These are phyloP conservation scores for Tarenaya hassleriana DNA, from an alignment of 345 rosid species.

Conservation along the genomic window DNA sequence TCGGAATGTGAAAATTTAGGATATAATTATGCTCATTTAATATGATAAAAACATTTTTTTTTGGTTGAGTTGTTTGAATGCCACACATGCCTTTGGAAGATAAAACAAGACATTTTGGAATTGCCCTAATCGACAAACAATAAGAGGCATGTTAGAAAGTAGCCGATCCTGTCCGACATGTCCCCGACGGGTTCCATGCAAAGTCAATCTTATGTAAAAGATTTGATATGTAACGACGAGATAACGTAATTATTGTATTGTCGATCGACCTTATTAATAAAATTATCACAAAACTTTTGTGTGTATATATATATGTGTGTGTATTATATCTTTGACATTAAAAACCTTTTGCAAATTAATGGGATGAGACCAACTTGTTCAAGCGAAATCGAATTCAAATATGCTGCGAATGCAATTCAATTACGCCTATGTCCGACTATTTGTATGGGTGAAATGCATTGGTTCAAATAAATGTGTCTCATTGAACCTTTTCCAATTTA, in stretches of 20 bases:
- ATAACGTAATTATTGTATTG: not conserved
- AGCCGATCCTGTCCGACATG: constrained; percentile 7
- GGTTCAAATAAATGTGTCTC: too few relatives aligned
- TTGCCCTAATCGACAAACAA: constrained; percentile 14
- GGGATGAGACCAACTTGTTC: too few relatives aligned
- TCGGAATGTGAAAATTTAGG: not conserved
- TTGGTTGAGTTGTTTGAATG: constrained; percentile 7
- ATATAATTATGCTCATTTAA: constrained; percentile 5
- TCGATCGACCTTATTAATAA: not conserved
- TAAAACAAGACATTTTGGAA: constrained; percentile 19
- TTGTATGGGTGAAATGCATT: too few relatives aligned
- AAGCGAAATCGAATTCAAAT: too few relatives aligned
- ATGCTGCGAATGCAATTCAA: too few relatives aligned
- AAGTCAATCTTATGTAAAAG: not conserved
- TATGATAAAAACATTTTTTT: not conserved
- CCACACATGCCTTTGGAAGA: constrained; percentile 16
- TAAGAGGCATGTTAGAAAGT: constrained; percentile 16
- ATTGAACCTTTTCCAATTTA: too few relatives aligned
- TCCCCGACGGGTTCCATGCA: constrained; percentile 5
- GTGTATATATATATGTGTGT: too few relatives aligned
- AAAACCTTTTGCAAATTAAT: too few relatives aligned
- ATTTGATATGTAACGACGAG: not conserved
- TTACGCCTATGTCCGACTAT: too few relatives aligned
- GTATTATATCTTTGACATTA: too few relatives aligned
- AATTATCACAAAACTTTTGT: not conserved